Base-by-base conservation (phyloP, 768 basidiomycete genomes). In the Dentipellis sp. region DNA sequence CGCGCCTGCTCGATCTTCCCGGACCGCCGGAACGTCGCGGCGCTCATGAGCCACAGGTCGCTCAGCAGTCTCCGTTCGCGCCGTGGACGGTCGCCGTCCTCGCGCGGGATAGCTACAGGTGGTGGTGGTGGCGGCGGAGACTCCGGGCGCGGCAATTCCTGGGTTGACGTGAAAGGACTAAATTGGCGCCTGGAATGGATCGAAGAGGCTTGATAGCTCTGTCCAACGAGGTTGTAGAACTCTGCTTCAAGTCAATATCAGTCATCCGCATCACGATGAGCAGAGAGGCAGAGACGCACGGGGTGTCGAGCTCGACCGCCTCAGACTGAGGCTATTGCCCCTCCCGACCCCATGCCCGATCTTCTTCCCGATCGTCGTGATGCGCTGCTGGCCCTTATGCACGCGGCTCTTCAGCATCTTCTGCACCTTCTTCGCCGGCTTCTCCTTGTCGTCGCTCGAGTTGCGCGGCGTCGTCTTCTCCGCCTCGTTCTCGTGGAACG, bases 11-110 rank as follows among this genome's bases (percentile, higher is more conserved):
- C 94, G 54, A 91, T 79, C 72, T 93, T 93, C 10, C 91, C 91
- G 54, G 88, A 72, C 57, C 97, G 74, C 48, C 97, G 77, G 73
- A 97, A 98, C 0, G 91, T 97, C 14, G 97, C 93, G 0, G 95
- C 91, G 7, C 87, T 89, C 79, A 92, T 91, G 5, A 97, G 71
- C 97, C 97, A 99, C 7, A 97, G 71, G 62, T 92, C 84, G 56
- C 86, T 89, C 57, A 97, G 72, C 29, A 97, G 70, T 22, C 83
- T 74, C 40, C 81, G 81, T 59, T 84, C 85, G 21, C 77, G 75
- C 17, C 74, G 75, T 3, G 75, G 71, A 6, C 74, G 71, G 48
- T 57, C 59, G 39, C 73, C 76, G 52, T 66, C 58, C 37, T 62
- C 57, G 1, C 61, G 60, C 10, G 60, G 47, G 14, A 63, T 52